These are phyloP conservation scores for Nidularia pulvinata DNA, from an alignment of 768 basidiomycete species.

Conservation along the genomic window DNA sequence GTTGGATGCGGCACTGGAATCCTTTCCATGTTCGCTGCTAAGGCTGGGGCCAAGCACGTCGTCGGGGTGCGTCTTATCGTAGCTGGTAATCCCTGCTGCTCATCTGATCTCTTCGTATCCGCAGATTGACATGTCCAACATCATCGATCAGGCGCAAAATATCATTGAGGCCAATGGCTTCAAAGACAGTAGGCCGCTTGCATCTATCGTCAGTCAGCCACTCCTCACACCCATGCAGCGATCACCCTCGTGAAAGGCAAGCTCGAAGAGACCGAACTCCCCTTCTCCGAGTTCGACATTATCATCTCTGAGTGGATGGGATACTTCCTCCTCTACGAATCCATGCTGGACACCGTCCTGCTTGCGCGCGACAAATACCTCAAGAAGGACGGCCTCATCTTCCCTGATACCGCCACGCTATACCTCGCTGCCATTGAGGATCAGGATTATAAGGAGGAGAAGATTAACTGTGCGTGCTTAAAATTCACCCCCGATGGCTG, in stretches of 20 bases:
- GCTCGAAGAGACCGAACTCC: conserved; percentile 90
- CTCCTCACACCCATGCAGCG: conserved; percentile 38
- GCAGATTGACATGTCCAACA: conserved; percentile 99
- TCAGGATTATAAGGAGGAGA: conserved; percentile 99
- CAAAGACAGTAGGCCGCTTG: conserved; percentile 72
- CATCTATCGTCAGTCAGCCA: conserved; percentile 2
- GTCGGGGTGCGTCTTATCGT: conserved; percentile 68
- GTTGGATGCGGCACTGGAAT: conserved; percentile 99
- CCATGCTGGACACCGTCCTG: conserved; percentile 98
- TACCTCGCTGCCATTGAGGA: conserved; percentile 98
- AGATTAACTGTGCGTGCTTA: conserved; percentile 88
- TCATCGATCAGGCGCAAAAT: conserved; percentile 98
- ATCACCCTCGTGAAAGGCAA: conserved; percentile 98
- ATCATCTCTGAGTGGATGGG: conserved; percentile 99
- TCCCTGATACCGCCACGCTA: conserved; percentile 93
- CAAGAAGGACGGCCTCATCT: conserved; percentile 87
- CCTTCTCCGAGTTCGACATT: conserved; percentile 93
- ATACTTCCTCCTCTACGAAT: conserved; percentile 98
- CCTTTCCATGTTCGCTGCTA: conserved; percentile 97
- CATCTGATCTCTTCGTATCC: conserved; percentile 10
- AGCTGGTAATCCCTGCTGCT: conserved; percentile 1
- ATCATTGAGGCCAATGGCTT: conserved; percentile 98
- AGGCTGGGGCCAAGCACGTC: conserved; percentile 92
- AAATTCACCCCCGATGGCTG: conserved; percentile 4
- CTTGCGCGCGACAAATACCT: conserved; percentile 97